Evolutionary conservation across 768 basidiomycete genomes (phyloP), one percentile per base, ranked within the genome.

Genomic region (Lactifluus piperatus): DNA sequence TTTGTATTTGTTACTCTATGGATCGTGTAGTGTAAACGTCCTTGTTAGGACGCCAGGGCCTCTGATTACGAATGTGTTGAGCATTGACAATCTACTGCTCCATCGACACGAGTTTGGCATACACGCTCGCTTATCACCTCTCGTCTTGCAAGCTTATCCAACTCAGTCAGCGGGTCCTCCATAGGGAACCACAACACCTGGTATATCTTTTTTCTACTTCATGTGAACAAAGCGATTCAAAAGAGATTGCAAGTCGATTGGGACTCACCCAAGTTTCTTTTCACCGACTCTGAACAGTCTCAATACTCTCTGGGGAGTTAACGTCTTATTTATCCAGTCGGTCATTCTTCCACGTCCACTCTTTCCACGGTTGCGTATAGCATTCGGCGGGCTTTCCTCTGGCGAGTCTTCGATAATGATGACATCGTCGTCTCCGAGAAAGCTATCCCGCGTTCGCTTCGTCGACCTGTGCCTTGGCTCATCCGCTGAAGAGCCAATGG

Each of bases 181-280:
- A 93, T 79, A 1, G 89, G 86, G 65, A 94, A 93, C 66, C 84
- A 87, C 30, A 97, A 74, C 18, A 95, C 81, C 68, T 97, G 93
- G 68, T 89, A 93, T 46, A 86, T 76, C 64, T 77, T 68, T 62
- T 71, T 75, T 60, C 84, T 84, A 64, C n/a, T 29, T 30, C n/a
- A 34, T 54, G 50, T 64, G 48, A 71, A 47, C 48, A 56, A 7
- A 26, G 13, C 58, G 47, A 43, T 34, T n/a, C 20, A n/a, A n/a
- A 39, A 11, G 26, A 30, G 27, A 11, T 48, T n/a, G 24, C 24
- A 13, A 13, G 24, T 47, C 6, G 22, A 8, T 20, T 26, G 4
- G 36, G 44, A 72, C 79, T 67, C 39, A 81, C 84, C 70, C 74
- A 16, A 84, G 63, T 30, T 51, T 64, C 45, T 68, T 69, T 10